Evolutionary conservation across 192 early-diverging fungal genomes (phyloP).

Genomic region (Anaeromyces robustus): DNA sequence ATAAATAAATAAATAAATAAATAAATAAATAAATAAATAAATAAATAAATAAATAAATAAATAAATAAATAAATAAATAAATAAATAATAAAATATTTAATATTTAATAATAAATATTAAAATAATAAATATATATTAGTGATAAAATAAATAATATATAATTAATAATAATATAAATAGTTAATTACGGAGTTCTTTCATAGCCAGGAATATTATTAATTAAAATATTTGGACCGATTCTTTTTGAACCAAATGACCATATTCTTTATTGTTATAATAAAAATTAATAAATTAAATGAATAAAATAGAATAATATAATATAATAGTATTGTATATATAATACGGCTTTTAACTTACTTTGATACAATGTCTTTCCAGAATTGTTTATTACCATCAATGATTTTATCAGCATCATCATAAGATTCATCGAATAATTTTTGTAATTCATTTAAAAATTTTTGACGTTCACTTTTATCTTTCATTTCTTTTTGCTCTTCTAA

Average conservation of each 20-base stretch:
- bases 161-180: too few species aligned
- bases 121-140: too few species aligned
- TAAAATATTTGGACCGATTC: conserved; percentile 63
- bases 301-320: too few species aligned
- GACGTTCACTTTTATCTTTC: conserved; percentile 1
- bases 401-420: conserved; percentile 10
- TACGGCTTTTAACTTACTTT: neutral
- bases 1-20: too few species aligned
- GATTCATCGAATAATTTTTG: conserved; percentile 27
- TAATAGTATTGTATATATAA: neutral
- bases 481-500: conserved; percentile 4
- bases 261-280: conserved; percentile 26
- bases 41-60: too few species aligned
- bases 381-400: conserved; percentile 1
- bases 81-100: too few species aligned
- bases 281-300: too few species aligned
- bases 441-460: conserved; percentile 21
- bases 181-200: conserved; percentile 7
- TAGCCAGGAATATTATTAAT: conserved; percentile 47
- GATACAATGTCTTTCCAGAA: conserved; percentile 3
- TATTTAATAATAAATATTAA: too few species aligned
- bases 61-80: too few species aligned
- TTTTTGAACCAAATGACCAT: conserved; percentile 71
- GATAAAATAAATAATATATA: too few species aligned
- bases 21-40: too few species aligned